Evolutionary conservation across 140 eudicot species (phyloP).

Genomic region (Cichorium intybus): DNA sequence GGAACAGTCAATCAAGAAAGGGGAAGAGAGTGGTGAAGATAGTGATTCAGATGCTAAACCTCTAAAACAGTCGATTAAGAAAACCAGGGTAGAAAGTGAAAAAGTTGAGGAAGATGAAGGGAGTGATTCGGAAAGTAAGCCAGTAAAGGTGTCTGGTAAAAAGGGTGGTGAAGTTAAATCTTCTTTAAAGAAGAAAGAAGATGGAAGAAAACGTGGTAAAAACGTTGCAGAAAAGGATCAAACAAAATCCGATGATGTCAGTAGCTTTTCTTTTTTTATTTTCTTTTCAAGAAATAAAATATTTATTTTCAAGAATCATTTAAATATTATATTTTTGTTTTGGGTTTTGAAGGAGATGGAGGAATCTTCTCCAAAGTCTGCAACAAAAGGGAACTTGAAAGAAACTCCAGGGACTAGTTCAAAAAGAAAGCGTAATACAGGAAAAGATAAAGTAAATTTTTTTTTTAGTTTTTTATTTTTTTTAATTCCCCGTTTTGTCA

Average conservation of each 20-base stretch:
- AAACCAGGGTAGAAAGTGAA: constrained; percentile 6
- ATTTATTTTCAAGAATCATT: neutral
- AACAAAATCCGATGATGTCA: constrained; percentile 46
- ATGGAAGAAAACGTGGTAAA: constrained; percentile 51
- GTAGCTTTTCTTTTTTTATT: neutral
- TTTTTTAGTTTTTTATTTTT: too few relatives aligned
- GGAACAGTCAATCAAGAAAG: constrained; percentile 4
- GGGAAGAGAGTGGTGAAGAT: constrained; percentile 25
- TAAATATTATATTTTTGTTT: constrained; percentile 7
- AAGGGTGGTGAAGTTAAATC: constrained; percentile 30
- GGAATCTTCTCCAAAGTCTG: constrained; percentile 43
- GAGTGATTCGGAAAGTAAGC: constrained; percentile 32
- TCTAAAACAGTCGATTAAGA: constrained; percentile 13
- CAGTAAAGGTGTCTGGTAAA: constrained; percentile 29
- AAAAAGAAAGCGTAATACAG: constrained; percentile 64
- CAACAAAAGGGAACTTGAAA: constrained; percentile 35
- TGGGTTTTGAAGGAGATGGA: constrained; percentile 46
- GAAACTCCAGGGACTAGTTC: constrained; percentile 43
- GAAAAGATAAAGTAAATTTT: constrained; percentile 42
- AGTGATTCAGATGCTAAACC: constrained; percentile 33
- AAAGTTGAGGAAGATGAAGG: constrained; percentile 19
- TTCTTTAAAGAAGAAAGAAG: constrained; percentile 40
- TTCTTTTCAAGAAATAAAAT: too few relatives aligned
- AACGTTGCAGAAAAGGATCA: constrained; percentile 41
- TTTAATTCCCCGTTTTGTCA: too few relatives aligned